These are phyloP conservation scores for Trichocomaceae sp. DNA, from an alignment of 2,329 filamentous ascomycete species.

Conservation along the genomic window DNA sequence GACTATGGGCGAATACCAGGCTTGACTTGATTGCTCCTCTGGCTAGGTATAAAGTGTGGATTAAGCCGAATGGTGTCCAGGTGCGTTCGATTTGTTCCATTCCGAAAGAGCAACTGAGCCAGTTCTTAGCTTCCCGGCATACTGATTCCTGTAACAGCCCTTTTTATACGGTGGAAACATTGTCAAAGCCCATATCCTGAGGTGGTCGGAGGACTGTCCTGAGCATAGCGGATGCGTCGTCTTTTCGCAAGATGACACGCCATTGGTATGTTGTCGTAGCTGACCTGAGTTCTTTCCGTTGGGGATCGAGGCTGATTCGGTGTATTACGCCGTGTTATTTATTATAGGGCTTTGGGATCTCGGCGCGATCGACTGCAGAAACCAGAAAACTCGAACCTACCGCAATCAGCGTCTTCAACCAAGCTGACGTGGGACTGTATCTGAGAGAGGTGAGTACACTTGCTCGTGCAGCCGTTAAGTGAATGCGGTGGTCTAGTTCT, in stretches of 20 bases:
- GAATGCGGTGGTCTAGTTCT: neutral
- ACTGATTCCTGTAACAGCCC: constrained; percentile 39
- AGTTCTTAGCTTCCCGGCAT: neutral
- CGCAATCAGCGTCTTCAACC: constrained; percentile 78
- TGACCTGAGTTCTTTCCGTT: neutral
- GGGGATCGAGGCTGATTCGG: neutral
- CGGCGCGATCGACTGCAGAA: constrained; percentile 78
- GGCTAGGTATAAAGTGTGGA: constrained; percentile 94
- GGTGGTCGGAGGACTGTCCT: constrained; percentile 85
- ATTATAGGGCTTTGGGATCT: constrained; percentile 75
- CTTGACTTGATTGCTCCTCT: constrained; percentile 83
- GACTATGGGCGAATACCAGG: neutral
- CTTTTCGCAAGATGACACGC: constrained; percentile 84
- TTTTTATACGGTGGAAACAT: constrained; percentile 92
- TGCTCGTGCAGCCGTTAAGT: neutral
- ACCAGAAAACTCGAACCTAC: constrained; percentile 81
- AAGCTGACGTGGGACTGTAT: constrained; percentile 93
- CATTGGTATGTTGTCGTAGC: constrained; percentile 43
- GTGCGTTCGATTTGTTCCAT: constrained; percentile 32
- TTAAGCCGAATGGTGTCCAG: constrained; percentile 75
- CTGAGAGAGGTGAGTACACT: constrained; percentile 59
- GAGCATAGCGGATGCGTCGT: constrained; percentile 91
- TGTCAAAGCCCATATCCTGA: constrained; percentile 71
- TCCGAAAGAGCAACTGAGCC: neutral
- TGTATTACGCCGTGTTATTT: neutral